Conservation (phyloP, 345 rosid genomes). For the Pistacia integerrima region DNA sequence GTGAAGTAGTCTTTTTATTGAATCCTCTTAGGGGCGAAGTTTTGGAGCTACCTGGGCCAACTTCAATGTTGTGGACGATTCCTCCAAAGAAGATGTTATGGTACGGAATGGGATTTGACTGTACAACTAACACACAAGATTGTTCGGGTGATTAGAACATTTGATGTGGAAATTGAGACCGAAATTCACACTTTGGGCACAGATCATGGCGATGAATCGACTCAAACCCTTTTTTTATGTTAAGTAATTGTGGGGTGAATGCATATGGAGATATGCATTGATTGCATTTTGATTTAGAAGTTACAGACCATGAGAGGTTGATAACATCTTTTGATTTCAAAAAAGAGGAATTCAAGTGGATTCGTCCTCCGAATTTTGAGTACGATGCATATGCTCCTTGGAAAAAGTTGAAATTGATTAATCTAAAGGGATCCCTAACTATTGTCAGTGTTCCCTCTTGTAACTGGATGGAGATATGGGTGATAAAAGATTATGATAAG, state of each 20-base stretch:
- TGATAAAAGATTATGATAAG: neutral
- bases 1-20: neutral
- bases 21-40: neutral
- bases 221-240: neutral
- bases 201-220: neutral
- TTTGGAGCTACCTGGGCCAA: neutral
- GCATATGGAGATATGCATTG: too few species aligned
- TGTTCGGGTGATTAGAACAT: neutral
- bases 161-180: neutral
- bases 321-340: neutral
- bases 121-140: neutral
- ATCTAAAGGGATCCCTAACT: neutral
- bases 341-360: neutral
- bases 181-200: conserved; percentile 2
- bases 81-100: too few species aligned
- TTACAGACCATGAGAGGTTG: too few species aligned
- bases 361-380: neutral
- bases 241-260: too few species aligned
- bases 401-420: neutral
- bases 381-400: neutral
- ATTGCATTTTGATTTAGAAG: too few species aligned
- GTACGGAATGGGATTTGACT: neutral
- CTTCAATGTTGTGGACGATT: too few species aligned
- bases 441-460: neutral
- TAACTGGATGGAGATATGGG: neutral